Evolutionary conservation across 2,329 filamentous ascomycete genomes (phyloP), one percentile per base, ranked within the genome.

Genomic region (Fusarium vanettenii): DNA sequence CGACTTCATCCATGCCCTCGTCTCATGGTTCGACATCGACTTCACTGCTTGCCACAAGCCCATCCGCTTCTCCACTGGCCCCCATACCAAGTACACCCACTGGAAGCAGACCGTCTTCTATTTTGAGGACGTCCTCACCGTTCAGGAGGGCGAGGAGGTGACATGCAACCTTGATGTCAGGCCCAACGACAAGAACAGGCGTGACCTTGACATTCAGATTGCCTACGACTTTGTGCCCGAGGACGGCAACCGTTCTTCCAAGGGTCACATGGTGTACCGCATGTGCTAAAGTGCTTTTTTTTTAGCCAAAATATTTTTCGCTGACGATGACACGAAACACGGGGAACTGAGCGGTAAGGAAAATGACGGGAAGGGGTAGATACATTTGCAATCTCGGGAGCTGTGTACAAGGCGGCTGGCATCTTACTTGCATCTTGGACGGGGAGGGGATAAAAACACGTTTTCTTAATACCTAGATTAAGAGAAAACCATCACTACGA

Each of bases 41-140:
- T 99, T 99, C 86, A 94, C 94, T 61, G 95, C 95, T 69, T 98
- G 97, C 90, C 97, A 99, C 90, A 98, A 98, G 90, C 94, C 95
- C 35, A 95, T 99, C 82, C 91, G 92, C 81, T 99, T 99, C 89
- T 97, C 94, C 64, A 99, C 97, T 20, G 97, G 97, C 25, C 97
- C 97, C 31, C 97, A 98, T 86, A 97, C 96, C 79, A 98, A 98
- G 87, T 98, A 98, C 87, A 99, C 97, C 20, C 97, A 99, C 89
- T 99, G 97, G 97, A 99, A 99, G 88, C 97, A 99, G 88, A 99
- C 97, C 14, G 97, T 99, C 73, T 98, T 99, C 87, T 99, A 99
- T 87, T 89, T 99, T 74, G 91, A 94, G 80, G 95, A 99, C 78
- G 94, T 98, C 37, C 87, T 99, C 75, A 98, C 95, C 20, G 95